phyloP scores from a whole-genome alignment of 2,329 filamentous ascomycete genomes.

The Keithomyces neogunnii region DNA sequence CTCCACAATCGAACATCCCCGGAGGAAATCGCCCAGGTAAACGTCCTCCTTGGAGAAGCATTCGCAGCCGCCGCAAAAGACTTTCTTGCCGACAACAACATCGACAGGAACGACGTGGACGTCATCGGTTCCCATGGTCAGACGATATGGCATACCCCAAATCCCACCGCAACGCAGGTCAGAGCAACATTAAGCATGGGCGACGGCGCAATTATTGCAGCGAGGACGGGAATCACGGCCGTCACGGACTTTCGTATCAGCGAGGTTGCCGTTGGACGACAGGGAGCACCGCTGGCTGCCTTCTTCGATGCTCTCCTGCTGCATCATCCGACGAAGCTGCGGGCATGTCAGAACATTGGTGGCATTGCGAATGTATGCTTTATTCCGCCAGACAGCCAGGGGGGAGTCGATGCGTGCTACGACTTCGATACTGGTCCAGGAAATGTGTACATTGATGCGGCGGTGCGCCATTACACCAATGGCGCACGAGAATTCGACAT shows the following conservation, averaged over 20 bases:
- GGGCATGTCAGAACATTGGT: slow-evolving; percentile 53
- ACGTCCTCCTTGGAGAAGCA: slow-evolving; percentile 47
- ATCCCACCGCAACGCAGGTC: slow-evolving; percentile 38
- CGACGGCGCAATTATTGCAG: slow-evolving; percentile 46
- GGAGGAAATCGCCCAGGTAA: slow-evolving; percentile 45
- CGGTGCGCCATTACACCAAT: slow-evolving; percentile 43
- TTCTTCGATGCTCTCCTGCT: slow-evolving; percentile 43
- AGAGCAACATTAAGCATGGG: slow-evolving; percentile 46
- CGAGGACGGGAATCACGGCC: slow-evolving; percentile 48
- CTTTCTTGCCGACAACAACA: slow-evolving; percentile 36
- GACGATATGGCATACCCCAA: slow-evolving; percentile 47
- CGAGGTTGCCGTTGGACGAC: slow-evolving; percentile 39
- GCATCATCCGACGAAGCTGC: slow-evolving; percentile 43
- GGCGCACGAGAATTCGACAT: slow-evolving; percentile 41
- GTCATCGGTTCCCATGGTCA: slow-evolving; percentile 50
- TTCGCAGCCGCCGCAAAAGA: slow-evolving; percentile 43
- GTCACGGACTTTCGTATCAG: slow-evolving; percentile 43
- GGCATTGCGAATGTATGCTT: slow-evolving; percentile 55
- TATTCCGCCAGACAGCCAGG: slow-evolving; percentile 29
- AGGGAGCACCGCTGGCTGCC: slow-evolving; percentile 40
- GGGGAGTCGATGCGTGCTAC: slow-evolving; percentile 17
- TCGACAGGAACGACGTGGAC: slow-evolving; percentile 39
- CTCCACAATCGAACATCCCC: slow-evolving; percentile 43
- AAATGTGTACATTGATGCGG: slow-evolving; percentile 41
- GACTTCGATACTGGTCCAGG: slow-evolving; percentile 40